Conservation (phyloP, 2,329 filamentous ascomycete genomes). For the Raffaelea arxii region DNA sequence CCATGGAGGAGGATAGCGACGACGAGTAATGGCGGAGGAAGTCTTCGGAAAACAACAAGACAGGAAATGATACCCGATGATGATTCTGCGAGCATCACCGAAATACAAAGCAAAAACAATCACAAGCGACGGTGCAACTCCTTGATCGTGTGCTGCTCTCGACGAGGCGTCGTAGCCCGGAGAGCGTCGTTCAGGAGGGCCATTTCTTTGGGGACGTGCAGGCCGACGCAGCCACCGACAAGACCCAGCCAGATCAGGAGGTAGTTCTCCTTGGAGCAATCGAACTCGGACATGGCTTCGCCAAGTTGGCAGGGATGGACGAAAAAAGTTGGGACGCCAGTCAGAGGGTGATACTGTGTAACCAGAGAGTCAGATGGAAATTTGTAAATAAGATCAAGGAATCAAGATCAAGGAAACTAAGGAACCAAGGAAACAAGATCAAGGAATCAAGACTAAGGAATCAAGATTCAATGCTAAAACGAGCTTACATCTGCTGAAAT, state of each 20-base stretch:
- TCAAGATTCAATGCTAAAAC: slow-evolving; percentile 4
- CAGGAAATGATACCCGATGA: background rate
- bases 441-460: slow-evolving; percentile 6
- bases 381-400: slow-evolving; percentile 12
- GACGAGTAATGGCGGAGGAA: slow-evolving; percentile 52
- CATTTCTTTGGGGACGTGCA: slow-evolving; percentile 68
- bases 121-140: too few species aligned
- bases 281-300: slow-evolving; percentile 63
- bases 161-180: too few species aligned
- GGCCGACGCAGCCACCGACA: slow-evolving; percentile 68
- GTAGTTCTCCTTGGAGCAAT: slow-evolving; percentile 58
- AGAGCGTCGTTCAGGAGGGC: too few species aligned
- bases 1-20: slow-evolving; percentile 61
- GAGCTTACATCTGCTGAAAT: slow-evolving; percentile 71
- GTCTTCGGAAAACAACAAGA: background rate
- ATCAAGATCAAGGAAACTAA: slow-evolving; percentile 16
- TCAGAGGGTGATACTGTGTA: slow-evolving; percentile 72
- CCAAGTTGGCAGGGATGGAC: slow-evolving; percentile 87
- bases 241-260: slow-evolving; percentile 84
- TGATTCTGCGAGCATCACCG: background rate
- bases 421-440: background rate
- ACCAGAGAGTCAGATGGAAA: slow-evolving; percentile 20
- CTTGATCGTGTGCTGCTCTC: too few species aligned
- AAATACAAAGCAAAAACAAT: too few species aligned
- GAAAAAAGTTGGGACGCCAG: slow-evolving; percentile 72